Base-by-base conservation (phyloP, 345 rosid species). In the Citrus sp. region DNA sequence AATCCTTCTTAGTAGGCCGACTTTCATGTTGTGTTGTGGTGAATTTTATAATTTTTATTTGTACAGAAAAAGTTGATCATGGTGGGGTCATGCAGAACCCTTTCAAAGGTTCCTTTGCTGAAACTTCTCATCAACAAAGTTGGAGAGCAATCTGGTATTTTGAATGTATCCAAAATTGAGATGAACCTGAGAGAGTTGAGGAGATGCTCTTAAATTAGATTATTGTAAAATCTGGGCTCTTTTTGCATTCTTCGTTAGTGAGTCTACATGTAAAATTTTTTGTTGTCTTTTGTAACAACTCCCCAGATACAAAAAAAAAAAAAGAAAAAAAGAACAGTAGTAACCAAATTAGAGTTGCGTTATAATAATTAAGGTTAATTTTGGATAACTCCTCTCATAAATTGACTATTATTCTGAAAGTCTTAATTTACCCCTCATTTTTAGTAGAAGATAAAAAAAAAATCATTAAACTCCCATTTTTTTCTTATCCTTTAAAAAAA, bases 31-130 rank as follows among this genome's bases (percentile, higher is more conserved):
- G 32, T 37, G 9, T 1, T 6, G n/a, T 18, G 69, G 69, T 34
- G 42, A 22, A 22, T 35, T 18, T 7, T 66, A 66, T 27, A 25
- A 63, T 4, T 34, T 66, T 38, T 24, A 30, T 70, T 2, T 72
- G 34, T 63, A 56, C 88, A 93, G 99, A 95, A 88, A 86, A 95
- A 95, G 85, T 79, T 95, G 88, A 90, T 95, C 49, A 89, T 95
- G 94, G 98, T 95, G 79, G 98, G 99, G 10, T 95, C 98, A 19
- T 61, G 89, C 69, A 83, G 73, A 82, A 95, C 98, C 55, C 92
- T 95, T 21, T 87, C 96, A n/a, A 89, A 69, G 72, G 89, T 92
- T 35, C 98, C 99, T 35, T 81, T 92, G 81, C 79, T 95, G 80
- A 93, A 92, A 87, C 97, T 95, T 77, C 91, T 96, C 4, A 82